Evolutionary conservation across 164 flowering plant genomes (phyloP).

Genomic region (Kingdonia uniflora): DNA sequence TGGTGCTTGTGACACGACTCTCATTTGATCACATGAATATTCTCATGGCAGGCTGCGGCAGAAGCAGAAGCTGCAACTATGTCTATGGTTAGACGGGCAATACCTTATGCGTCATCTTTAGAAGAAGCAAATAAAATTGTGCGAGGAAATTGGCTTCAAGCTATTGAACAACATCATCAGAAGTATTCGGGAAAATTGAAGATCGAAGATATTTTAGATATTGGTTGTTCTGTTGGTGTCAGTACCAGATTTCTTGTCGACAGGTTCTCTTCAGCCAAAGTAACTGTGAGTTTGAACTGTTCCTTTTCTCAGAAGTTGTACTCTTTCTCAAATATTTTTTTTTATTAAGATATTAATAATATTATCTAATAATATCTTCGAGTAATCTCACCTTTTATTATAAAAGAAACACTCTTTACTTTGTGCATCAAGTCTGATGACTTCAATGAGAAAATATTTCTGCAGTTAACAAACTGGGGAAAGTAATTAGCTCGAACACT

Average conservation of each 20-base stretch:
- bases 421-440: too few relatives aligned
- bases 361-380: too few relatives aligned
- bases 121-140: conserved; percentile 8
- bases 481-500: too few relatives aligned
- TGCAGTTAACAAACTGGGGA: too few relatives aligned
- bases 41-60: conserved; percentile 6
- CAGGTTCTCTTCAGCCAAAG: conserved; percentile 3
- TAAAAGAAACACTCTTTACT: too few relatives aligned
- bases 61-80: conserved; percentile 9
- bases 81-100: conserved; percentile 8
- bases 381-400: too few relatives aligned
- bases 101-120: conserved; percentile 5
- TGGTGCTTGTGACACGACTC: too few relatives aligned
- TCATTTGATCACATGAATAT: not conserved
- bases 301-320: too few relatives aligned
- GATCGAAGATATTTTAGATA: conserved; percentile 2
- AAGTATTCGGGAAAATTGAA: conserved; percentile 1
- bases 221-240: conserved; percentile 9
- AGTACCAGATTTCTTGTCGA: conserved; percentile 8
- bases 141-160: conserved; percentile 12
- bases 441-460: too few relatives aligned
- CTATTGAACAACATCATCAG: conserved; percentile 5
- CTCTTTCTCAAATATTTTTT: too few relatives aligned
- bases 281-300: conserved; percentile 8
- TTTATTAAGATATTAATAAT: too few relatives aligned